Conservation (phyloP, 805 yeast genomes). For the Lipomyces japonicus region DNA sequence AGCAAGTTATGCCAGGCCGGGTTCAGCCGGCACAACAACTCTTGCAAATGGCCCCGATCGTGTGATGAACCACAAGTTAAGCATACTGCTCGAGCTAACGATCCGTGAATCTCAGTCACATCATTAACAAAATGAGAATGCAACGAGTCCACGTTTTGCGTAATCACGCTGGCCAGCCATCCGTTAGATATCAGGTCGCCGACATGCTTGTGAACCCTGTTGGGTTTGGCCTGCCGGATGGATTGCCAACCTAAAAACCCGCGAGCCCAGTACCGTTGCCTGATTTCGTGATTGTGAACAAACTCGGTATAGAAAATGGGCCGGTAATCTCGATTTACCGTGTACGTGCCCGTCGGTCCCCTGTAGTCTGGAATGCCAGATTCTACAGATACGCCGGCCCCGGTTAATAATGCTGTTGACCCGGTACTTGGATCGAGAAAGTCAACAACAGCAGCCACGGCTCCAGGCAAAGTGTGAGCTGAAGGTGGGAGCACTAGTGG, state of each 20-base stretch:
- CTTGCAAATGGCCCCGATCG: slow-evolving; percentile 25
- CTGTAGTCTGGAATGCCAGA: slow-evolving; percentile 35
- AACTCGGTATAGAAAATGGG: slow-evolving; percentile 34
- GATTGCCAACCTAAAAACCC: slow-evolving; percentile 31
- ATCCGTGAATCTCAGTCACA: slow-evolving; percentile 33
- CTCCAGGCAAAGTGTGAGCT: slow-evolving; percentile 16
- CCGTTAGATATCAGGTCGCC: slow-evolving; percentile 25
- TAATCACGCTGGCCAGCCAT: slow-evolving; percentile 22
- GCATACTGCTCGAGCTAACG: slow-evolving; percentile 28
- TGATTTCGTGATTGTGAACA: slow-evolving; percentile 19
- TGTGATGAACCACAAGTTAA: slow-evolving; percentile 27
- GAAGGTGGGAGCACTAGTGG: slow-evolving; percentile 17
- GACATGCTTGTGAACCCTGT: slow-evolving; percentile 25
- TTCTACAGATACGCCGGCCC: slow-evolving; percentile 35
- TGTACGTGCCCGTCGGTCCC: slow-evolving; percentile 33
- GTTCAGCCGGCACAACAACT: slow-evolving; percentile 21
- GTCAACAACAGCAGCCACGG: slow-evolving; percentile 12
- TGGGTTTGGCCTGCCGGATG: slow-evolving; percentile 28
- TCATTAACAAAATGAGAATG: slow-evolving; percentile 27
- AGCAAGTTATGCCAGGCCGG: slow-evolving; percentile 29
- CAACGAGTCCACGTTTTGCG: slow-evolving; percentile 33
- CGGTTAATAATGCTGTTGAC: slow-evolving; percentile 30
- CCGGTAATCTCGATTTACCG: slow-evolving; percentile 30
- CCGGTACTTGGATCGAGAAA: slow-evolving; percentile 26
- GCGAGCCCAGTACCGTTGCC: slow-evolving; percentile 35